These are phyloP conservation scores for Fusarium papillatum DNA, from an alignment of 2,329 filamentous ascomycete species.

Conservation along the genomic window DNA sequence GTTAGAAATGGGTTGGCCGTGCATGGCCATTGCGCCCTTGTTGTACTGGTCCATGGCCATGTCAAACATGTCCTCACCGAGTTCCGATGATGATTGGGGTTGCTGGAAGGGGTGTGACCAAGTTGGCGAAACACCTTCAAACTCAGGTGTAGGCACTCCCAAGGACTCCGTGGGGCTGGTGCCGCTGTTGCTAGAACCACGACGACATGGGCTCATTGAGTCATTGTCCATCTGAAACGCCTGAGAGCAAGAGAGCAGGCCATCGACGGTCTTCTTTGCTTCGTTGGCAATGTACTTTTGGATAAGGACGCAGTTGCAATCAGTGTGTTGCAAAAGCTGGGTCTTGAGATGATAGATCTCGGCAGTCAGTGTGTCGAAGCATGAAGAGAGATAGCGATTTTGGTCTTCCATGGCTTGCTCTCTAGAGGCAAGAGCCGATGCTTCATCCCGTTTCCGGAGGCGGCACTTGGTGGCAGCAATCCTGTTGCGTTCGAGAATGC, in stretches of 20 bases:
- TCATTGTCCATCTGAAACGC: conserved; percentile 27
- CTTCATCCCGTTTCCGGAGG: conserved; percentile 47
- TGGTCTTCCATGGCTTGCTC: conserved; percentile 48
- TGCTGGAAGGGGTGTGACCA: conserved; percentile 42
- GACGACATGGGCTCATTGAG: conserved; percentile 30
- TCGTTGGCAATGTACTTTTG: conserved; percentile 49
- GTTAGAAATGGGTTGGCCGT: conserved; percentile 18
- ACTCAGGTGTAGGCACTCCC: conserved; percentile 37
- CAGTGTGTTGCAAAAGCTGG: conserved; percentile 46
- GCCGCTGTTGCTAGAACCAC: conserved; percentile 40
- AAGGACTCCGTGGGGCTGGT: conserved; percentile 43
- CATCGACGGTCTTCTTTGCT: conserved; percentile 46
- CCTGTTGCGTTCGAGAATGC: conserved; percentile 48
- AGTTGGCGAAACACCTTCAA: conserved; percentile 32
- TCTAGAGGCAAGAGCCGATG: conserved; percentile 44
- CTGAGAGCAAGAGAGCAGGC: conserved; percentile 31
- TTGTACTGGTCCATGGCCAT: conserved; percentile 33
- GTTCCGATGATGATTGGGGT: conserved; percentile 34
- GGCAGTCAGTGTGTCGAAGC: conserved; percentile 42
- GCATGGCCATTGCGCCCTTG: conserved; percentile 29
- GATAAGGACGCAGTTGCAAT: conserved; percentile 48
- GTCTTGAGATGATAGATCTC: conserved; percentile 49
- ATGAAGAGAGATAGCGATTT: conserved; percentile 45
- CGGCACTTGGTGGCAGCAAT: conserved; percentile 50
- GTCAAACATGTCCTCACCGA: conserved; percentile 40